Percentiles rank a stretch among this genome's conserved stretches.
Conservation (phyloP, 2,329 filamentous ascomycete genomes). For the Ophiostoma sp. region DNA sequence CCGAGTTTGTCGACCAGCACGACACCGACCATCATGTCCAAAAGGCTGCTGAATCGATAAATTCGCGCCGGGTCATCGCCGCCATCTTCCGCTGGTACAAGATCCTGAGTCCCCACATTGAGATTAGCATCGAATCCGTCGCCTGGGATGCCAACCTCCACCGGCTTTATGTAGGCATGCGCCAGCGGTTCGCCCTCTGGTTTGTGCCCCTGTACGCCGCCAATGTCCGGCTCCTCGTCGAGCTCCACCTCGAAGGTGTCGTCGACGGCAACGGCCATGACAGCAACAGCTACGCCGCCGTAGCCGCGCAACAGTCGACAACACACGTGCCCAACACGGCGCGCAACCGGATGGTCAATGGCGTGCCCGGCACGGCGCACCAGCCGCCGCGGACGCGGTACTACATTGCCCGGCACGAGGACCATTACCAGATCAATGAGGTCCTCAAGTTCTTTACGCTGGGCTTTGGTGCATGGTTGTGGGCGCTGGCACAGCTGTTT, state of each 20-base stretch:
- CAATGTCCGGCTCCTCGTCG: slow-evolving; percentile 66
- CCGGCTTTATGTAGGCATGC: slow-evolving; percentile 71
- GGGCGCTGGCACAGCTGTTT: slow-evolving; percentile 47
- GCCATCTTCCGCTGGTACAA: slow-evolving; percentile 82
- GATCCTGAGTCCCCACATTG: slow-evolving; percentile 73
- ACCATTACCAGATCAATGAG: slow-evolving; percentile 77
- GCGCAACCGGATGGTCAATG: slow-evolving; percentile 2
- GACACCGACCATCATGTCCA: background rate
- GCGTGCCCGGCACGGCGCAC: slow-evolving; percentile 13
- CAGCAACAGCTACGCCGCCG: slow-evolving; percentile 24
- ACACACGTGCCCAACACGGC: background rate
- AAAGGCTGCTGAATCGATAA: slow-evolving; percentile 36
- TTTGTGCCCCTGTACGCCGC: slow-evolving; percentile 73
- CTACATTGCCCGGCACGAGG: slow-evolving; percentile 74
- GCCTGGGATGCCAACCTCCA: slow-evolving; percentile 67
- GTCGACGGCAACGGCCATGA: slow-evolving; percentile 14
- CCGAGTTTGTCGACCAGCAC: background rate
- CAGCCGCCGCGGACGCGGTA: slow-evolving; percentile 50
- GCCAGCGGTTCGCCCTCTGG: slow-evolving; percentile 76
- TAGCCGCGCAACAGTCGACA: background rate
- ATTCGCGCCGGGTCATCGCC: slow-evolving; percentile 66
- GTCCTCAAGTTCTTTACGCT: slow-evolving; percentile 71
- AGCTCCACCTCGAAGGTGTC: slow-evolving; percentile 58
- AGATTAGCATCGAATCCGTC: slow-evolving; percentile 64
- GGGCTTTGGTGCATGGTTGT: slow-evolving; percentile 55